Conservation (phyloP, 1,284 basidiomycete species). For the Chiua sp. region DNA sequence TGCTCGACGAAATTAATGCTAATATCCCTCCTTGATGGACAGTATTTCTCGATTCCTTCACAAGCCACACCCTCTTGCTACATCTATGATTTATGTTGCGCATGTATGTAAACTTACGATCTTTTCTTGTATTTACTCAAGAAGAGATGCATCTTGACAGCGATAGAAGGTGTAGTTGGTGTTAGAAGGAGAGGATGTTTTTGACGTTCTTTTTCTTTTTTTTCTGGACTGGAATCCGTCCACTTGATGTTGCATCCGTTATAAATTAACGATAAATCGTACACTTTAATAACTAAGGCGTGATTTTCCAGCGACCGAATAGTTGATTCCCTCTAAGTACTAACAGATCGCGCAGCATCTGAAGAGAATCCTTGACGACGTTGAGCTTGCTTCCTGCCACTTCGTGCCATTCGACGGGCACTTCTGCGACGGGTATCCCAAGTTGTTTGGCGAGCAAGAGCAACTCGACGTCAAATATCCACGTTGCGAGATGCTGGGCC, state of each 20-base stretch:
- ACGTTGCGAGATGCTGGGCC: constrained; percentile 80
- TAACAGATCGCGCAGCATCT: constrained; percentile 89
- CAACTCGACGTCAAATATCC: constrained; percentile 97
- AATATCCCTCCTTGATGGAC: constrained; percentile 51
- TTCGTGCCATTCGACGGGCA: constrained; percentile 92
- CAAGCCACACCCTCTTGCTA: constrained; percentile 25
- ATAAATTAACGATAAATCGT: constrained; percentile 34
- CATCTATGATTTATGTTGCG: constrained; percentile 41
- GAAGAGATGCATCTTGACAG: constrained; percentile 27
- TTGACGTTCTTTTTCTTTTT: constrained; percentile 1
- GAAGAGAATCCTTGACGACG: constrained; percentile 81
- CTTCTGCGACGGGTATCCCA: constrained; percentile 79
- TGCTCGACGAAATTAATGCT: constrained; percentile 59
- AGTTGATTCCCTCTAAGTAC: constrained; percentile 85
- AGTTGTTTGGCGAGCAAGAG: constrained; percentile 86
- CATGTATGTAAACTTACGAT: constrained; percentile 38
- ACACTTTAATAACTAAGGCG: constrained; percentile 26
- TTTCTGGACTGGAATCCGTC: constrained; percentile 22
- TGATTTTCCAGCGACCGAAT: constrained; percentile 68
- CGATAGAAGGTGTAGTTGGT: constrained; percentile 26
- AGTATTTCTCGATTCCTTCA: constrained; percentile 12
- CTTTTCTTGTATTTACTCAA: constrained; percentile 36
- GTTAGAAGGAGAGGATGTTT: constrained; percentile 18
- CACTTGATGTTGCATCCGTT: constrained; percentile 19
- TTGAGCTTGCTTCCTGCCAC: constrained; percentile 91